Conservation (phyloP, 345 rosid species). For the Jatropha curcas region DNA sequence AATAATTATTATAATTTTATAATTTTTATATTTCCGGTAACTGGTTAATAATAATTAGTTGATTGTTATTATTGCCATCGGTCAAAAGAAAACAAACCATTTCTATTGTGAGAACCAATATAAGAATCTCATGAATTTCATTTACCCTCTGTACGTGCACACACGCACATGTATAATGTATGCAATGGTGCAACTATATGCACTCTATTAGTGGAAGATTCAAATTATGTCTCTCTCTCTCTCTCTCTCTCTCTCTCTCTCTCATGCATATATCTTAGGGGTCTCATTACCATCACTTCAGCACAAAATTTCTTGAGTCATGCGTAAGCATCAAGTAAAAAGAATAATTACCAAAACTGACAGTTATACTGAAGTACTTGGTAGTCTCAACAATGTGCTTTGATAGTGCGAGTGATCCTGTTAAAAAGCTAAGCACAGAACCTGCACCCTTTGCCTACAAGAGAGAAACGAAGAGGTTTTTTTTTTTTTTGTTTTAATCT, state of each 20-base stretch:
- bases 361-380: slow-evolving; percentile 89
- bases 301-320: neutral
- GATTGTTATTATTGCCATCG: too few species aligned
- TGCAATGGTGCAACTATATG: too few species aligned
- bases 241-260: neutral
- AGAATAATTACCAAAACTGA: slow-evolving; percentile 82
- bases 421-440: slow-evolving; percentile 85
- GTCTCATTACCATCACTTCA: neutral
- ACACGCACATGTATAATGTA: too few species aligned
- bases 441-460: slow-evolving; percentile 95
- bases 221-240: neutral
- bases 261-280: neutral
- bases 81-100: too few species aligned
- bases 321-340: slow-evolving; percentile 11
- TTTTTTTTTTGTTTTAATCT: neutral
- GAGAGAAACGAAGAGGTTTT: neutral
- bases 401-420: slow-evolving; percentile 85
- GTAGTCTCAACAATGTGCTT: slow-evolving; percentile 88
- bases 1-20: too few species aligned
- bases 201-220: too few species aligned
- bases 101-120: too few species aligned
- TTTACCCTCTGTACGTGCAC: too few species aligned
- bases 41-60: too few species aligned
- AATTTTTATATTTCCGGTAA: too few species aligned
- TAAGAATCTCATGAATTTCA: too few species aligned